These are phyloP conservation scores for Pueraria montana DNA, from an alignment of 306 rosid species.

Conservation along the genomic window DNA sequence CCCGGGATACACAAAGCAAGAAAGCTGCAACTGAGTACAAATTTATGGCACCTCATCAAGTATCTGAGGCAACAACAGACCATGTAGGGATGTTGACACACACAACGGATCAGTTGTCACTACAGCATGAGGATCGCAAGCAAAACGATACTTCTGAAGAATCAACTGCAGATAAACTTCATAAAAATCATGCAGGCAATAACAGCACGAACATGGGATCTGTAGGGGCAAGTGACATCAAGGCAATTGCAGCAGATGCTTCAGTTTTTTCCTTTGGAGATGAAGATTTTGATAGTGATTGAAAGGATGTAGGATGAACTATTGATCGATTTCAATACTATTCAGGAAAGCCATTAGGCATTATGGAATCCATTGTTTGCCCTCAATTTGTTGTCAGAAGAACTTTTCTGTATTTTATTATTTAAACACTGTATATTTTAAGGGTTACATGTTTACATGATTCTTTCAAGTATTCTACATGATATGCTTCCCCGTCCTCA, in stretches of 20 bases:
- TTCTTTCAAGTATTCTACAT: not conserved
- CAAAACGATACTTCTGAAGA: slow-evolving; percentile 49
- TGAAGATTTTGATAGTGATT: slow-evolving; percentile 93
- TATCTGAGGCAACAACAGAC: slow-evolving; percentile 53
- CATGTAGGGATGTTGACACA: slow-evolving; percentile 50
- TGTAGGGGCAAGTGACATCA: slow-evolving; percentile 65
- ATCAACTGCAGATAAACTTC: slow-evolving; percentile 46
- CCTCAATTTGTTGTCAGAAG: slow-evolving; percentile 28
- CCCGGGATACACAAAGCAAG: slow-evolving; percentile 43
- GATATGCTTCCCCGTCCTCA: slow-evolving; percentile 6
- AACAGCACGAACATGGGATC: slow-evolving; percentile 54
- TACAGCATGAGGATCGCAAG: slow-evolving; percentile 47
- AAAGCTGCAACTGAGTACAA: slow-evolving; percentile 45
- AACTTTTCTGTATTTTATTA: slow-evolving; percentile 21
- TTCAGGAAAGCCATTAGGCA: slow-evolving; percentile 39
- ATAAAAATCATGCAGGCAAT: slow-evolving; percentile 44
- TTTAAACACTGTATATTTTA: slow-evolving; percentile 7
- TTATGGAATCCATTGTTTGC: slow-evolving; percentile 30
- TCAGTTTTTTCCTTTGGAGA: slow-evolving; percentile 94
- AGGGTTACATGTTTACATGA: not conserved
- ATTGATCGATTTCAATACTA: not conserved
- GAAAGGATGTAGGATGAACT: slow-evolving; percentile 24
- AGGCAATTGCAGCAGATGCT: slow-evolving; percentile 97
- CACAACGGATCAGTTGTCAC: slow-evolving; percentile 53
- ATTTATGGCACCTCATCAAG: slow-evolving; percentile 51